Evolutionary conservation across 768 basidiomycete genomes (phyloP), one percentile per base, ranked within the genome.

Genomic region (Suillus fuscotomentosus): DNA sequence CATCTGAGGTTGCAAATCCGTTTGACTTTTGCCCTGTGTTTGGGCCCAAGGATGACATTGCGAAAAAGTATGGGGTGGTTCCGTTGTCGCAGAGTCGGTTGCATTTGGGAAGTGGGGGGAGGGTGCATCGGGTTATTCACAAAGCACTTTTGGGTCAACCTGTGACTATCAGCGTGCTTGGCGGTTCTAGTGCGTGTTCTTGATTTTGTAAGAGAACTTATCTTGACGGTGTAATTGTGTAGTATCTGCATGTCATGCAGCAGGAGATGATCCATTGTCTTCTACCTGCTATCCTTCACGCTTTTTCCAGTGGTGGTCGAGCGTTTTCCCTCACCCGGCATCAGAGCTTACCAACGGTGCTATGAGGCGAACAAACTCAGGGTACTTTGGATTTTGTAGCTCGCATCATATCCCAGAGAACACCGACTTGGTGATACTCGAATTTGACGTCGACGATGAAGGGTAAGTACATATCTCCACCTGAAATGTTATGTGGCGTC

Each of bases 291-390:
- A 98, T 77, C 97, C 97, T 1, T 88, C 92, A n/a, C 87, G 87
- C 61, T 93, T 99, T 80, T 99, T 99, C 81, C 82, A 89, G 60
- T 99, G 97, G 97, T 97, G 97, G 93, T 94, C 96, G 78, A 84
- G 82, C 61, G 86, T 99, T n/a, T 99, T 99, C 79, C 97, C 97
- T 0, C 94, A 99, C 76, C 97, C 97, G 0, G 96, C 95, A 2
- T 95, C 96, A 13, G 96, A 99, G 75, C 85, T 99, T 69, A 99
- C 97, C 34, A 99, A 99, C 76, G 97, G 97, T 42, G 97, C 97
- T 4, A 91, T 96, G 85, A 85, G 94, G 17, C 88, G 89, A 59
- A 95, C 96, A 24, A 90, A 91, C 76, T 95, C 95, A 1, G 90
- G 88, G 13, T 99, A 99, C 79, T 99, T 96, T 81, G 92, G 90